Conservation (phyloP, 2,329 filamentous ascomycete species). For the Macrophomina tecta region DNA sequence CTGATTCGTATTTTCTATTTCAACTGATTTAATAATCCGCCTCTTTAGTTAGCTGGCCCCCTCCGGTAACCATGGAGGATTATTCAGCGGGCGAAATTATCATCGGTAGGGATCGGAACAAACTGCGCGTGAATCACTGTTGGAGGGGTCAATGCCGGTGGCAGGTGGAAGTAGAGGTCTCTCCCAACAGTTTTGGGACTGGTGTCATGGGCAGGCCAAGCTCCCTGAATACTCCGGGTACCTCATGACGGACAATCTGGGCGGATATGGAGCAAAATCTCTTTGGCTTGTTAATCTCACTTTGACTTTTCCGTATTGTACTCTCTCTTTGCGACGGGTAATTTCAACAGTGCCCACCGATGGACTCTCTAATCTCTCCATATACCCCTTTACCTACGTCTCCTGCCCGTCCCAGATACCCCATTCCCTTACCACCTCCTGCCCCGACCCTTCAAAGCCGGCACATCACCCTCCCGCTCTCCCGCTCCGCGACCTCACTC, state of each 20-base stretch:
- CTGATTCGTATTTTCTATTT: neutral
- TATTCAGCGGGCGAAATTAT: conserved; percentile 40
- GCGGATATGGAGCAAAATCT: no score
- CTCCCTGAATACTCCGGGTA: neutral
- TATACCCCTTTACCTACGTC: no score
- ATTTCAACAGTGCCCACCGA: no score
- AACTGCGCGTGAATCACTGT: conserved; percentile 43
- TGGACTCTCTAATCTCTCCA: no score
- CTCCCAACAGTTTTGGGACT: conserved; percentile 50
- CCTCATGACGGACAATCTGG: no score
- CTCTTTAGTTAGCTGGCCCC: conserved; percentile 15
- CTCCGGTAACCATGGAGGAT: conserved; percentile 30
- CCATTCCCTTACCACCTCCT: no score
- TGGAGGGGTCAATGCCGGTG: conserved; percentile 38
- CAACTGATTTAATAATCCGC: neutral
- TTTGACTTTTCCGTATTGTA: no score
- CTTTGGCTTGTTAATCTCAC: no score
- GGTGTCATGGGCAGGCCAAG: conserved; percentile 43
- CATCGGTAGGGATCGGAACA: conserved; percentile 54
- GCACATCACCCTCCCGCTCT: conserved; percentile 16
- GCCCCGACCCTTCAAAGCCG: neutral
- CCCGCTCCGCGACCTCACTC: neutral
- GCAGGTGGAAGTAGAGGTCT: conserved; percentile 47
- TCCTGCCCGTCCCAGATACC: no score
- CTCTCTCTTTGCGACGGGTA: no score